These are phyloP conservation scores for Colletotrichum sp. DNA, from an alignment of 2,329 filamentous ascomycete genomes.

Conservation along the genomic window DNA sequence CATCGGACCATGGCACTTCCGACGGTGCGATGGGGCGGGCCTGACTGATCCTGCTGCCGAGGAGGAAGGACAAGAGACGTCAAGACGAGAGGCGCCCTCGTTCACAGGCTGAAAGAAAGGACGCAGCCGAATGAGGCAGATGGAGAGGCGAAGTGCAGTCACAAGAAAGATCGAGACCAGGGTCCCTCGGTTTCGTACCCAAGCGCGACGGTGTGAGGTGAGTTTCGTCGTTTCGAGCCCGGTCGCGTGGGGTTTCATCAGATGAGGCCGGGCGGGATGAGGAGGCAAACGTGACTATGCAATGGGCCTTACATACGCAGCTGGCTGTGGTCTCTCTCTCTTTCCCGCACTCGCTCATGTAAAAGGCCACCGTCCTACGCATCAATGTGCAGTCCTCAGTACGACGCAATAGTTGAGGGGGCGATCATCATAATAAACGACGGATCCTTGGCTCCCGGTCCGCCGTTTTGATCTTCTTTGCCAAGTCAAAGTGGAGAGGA, in stretches of 20 bases:
- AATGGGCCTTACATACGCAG: not conserved
- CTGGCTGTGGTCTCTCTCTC: not conserved
- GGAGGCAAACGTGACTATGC: not conserved
- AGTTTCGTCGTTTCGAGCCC: slow-evolving; percentile 17
- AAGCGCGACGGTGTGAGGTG: slow-evolving; percentile 1
- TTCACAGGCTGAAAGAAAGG: not conserved
- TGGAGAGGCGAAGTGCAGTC: not conserved
- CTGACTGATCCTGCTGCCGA: not conserved
- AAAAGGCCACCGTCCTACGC: not conserved
- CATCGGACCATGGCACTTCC: slow-evolving; percentile 11
- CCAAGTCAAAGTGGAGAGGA: not conserved
- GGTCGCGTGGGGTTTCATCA: slow-evolving; percentile 8
- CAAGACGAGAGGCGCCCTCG: not conserved
- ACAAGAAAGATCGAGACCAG: not conserved
- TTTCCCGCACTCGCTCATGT: not conserved
- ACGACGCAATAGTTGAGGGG: not conserved
- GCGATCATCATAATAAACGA: not conserved
- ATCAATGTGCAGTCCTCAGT: not conserved
- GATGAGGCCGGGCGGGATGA: slow-evolving; percentile 7
- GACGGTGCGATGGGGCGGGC: not conserved
- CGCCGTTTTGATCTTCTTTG: slow-evolving; percentile 10
- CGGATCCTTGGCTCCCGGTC: not conserved
- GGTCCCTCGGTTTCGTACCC: slow-evolving; percentile 1
- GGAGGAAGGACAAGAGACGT: not conserved
- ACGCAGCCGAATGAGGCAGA: not conserved